phyloP scores from a whole-genome alignment of 345 rosid species.

The Salix purpurea region DNA sequence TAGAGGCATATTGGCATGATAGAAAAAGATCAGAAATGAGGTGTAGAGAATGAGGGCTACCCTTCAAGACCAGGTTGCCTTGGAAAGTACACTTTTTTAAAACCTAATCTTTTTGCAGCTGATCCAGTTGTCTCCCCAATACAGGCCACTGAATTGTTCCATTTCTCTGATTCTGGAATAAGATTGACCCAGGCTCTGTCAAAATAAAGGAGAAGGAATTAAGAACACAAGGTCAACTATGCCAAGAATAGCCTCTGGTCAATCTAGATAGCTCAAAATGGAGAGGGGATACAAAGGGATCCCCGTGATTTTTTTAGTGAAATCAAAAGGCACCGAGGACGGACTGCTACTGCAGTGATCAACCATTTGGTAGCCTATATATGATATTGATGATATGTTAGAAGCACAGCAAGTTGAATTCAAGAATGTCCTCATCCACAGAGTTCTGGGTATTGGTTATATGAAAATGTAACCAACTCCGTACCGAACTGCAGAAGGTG shows the following conservation, averaged over 20 bases:
- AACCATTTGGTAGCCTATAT: background rate
- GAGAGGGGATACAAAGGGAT: background rate
- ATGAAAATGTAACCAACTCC: conserved; percentile 11
- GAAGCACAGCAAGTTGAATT: background rate
- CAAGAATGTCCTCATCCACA: background rate
- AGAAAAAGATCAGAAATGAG: background rate
- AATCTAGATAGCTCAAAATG: conserved; percentile 4
- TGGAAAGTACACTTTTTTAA: conserved; percentile 68
- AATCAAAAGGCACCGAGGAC: conserved; percentile 1
- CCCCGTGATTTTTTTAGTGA: background rate
- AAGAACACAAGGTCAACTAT: background rate
- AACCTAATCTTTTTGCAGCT: conserved; percentile 73
- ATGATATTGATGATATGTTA: background rate
- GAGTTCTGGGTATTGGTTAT: background rate
- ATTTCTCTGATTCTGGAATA: conserved; percentile 45
- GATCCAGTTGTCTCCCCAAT: conserved; percentile 95
- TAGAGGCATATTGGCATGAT: background rate
- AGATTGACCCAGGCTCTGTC: conserved; percentile 77
- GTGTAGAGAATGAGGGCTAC: conserved; percentile 34
- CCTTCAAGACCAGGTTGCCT: conserved; percentile 83
- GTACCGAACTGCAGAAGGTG: conserved; percentile 84
- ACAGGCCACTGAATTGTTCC: conserved; percentile 72
- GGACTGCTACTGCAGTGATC: background rate
- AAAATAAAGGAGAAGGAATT: conserved; percentile 18
- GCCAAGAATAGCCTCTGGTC: background rate